phyloP scores from a whole-genome alignment of 805 yeast species.

The Kuraishia cidri region DNA sequence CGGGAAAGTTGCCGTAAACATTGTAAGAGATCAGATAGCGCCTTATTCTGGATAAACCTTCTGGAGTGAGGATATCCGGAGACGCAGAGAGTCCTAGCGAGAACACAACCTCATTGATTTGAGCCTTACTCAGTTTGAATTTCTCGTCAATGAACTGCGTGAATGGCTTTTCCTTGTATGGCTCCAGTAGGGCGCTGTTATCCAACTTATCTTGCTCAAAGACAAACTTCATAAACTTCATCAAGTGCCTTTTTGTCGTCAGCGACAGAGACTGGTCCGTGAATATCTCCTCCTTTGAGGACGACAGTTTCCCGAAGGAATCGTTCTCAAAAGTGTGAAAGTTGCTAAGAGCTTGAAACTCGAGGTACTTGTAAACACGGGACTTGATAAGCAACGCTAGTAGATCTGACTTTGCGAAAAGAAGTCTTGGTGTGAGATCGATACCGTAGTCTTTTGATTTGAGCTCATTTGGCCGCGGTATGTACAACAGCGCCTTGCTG shows the following conservation, averaged over 20 bases:
- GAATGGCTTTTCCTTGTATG: constrained; percentile 48
- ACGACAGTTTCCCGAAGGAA: constrained; percentile 75
- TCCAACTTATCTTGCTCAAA: constrained; percentile 59
- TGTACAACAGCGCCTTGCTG: constrained; percentile 67
- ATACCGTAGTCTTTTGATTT: constrained; percentile 73
- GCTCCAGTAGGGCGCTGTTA: constrained; percentile 32
- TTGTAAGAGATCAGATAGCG: constrained; percentile 80
- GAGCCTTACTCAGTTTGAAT: constrained; percentile 66
- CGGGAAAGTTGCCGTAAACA: constrained; percentile 92
- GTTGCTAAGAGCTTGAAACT: constrained; percentile 79
- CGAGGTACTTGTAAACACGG: constrained; percentile 84
- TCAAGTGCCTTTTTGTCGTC: constrained; percentile 69
- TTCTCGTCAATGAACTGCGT: constrained; percentile 48
- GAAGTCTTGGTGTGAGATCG: constrained; percentile 77
- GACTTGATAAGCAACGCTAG: constrained; percentile 71
- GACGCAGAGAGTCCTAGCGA: constrained; percentile 76
- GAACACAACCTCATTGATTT: constrained; percentile 74
- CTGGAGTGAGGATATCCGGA: constrained; percentile 53
- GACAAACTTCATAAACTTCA: constrained; percentile 89
- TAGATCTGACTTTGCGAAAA: constrained; percentile 88
- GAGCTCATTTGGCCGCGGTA: constrained; percentile 53
- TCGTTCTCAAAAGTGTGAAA: constrained; percentile 96
- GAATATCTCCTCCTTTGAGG: constrained; percentile 88
- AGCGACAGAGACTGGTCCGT: constrained; percentile 76
- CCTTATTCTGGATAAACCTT: constrained; percentile 73